These are phyloP conservation scores for Gossypium australe DNA, from an alignment of 345 rosid species.

Conservation along the genomic window DNA sequence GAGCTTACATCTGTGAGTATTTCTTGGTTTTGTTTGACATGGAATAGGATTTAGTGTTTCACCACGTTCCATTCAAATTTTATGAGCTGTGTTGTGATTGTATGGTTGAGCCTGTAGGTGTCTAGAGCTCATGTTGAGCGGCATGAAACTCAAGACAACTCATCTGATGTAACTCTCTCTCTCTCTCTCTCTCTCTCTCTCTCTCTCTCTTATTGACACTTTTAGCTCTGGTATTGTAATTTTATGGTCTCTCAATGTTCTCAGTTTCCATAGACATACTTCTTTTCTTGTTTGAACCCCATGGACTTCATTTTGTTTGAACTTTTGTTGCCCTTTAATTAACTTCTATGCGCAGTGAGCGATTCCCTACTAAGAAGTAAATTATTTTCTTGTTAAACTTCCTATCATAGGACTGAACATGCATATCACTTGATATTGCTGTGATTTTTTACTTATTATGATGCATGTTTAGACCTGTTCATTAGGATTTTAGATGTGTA, in stretches of 20 bases:
- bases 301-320: neutral
- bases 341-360: neutral
- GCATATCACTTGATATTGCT: neutral
- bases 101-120: conserved; percentile 34
- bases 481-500: neutral
- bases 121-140: conserved; percentile 38
- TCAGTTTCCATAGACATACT: neutral
- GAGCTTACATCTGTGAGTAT: conserved; percentile 57
- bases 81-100: conserved; percentile 12
- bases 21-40: conserved; percentile 8
- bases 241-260: neutral
- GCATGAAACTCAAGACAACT: conserved; percentile 44
- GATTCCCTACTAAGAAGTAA: neutral
- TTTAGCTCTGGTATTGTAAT: neutral
- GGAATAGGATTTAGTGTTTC: neutral
- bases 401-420: neutral
- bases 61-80: neutral
- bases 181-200: neutral
- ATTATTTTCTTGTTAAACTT: neutral
- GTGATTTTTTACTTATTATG: neutral
- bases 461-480: neutral
- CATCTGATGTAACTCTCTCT: conserved; percentile 50
- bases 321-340: neutral
- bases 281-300: neutral
- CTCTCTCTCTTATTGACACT: neutral